Evolutionary conservation across 805 yeast species (phyloP), one percentile per base, ranked within the genome.

Genomic region (Nakazawaea laoshanensis): DNA sequence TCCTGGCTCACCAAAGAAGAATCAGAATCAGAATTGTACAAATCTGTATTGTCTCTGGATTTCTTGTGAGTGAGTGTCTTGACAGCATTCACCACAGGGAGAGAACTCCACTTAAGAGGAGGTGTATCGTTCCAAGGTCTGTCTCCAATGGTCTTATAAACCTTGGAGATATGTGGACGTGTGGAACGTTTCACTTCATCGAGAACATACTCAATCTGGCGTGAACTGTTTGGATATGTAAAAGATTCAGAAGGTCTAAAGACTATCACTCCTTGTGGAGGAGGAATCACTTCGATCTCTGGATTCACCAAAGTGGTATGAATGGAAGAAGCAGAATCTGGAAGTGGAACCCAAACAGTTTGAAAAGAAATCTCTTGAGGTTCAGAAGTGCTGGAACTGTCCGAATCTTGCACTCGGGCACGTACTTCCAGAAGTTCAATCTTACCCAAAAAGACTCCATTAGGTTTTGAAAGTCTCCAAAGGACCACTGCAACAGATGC

Each of bases 221-320:
- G 59, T 0, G 95, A 75, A 29, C 81, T 68, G 51, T 88, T 88
- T 24, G 94, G 76, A 58, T 86, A 88, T 1, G 85, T 72, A 57
- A 83, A 81, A 11, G 87, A 63, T 48, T 88, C 96, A 13, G 77
- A 61, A 25, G 92, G 81, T 46, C 92, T 72, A 62, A 78, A 88
- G 3, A 88, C 94, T 37, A 87, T 46, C 12, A 88, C 87, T 21
- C 96, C 96, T 2, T 89, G 85, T 19, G 96, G 96, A 11, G 96
- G 95, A 2, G 87, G 82, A 11, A 53, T 53, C 5, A 88, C 70
- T 1, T 62, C 50, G 12, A 87, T 54, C 11, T 66, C 69, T 4
- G 68, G 58, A 52, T 88, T 84, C 35, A 73, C 43, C 32, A 43
- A 48, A 17, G 46, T 33, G 26, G 64, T 64, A 37, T 57, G 62